These are phyloP conservation scores for Xanthoconium separans DNA, from an alignment of 1,284 basidiomycete genomes.

Conservation along the genomic window DNA sequence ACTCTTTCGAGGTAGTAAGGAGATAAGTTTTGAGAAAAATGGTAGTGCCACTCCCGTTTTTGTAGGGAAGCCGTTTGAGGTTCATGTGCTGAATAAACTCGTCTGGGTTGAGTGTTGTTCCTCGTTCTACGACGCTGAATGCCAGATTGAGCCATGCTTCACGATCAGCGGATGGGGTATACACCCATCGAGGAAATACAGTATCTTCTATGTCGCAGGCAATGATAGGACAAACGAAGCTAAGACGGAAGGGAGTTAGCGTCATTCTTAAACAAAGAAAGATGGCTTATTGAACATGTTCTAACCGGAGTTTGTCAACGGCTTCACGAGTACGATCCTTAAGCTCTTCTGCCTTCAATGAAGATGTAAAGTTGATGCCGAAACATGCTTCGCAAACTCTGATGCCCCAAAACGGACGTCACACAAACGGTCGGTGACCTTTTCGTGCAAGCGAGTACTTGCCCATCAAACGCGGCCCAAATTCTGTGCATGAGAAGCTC, in stretches of 20 bases:
- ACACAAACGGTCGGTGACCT: background rate
- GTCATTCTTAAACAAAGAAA: background rate
- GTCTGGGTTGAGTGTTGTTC: conserved; percentile 12
- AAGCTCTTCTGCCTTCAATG: conserved; percentile 4
- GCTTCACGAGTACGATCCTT: conserved; percentile 13
- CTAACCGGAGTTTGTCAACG: conserved; percentile 23
- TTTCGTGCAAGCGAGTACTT: conserved; percentile 1
- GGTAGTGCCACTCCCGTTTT: conserved; percentile 2
- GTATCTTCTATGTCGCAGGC: conserved; percentile 16
- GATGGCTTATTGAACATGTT: background rate
- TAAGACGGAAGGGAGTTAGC: background rate
- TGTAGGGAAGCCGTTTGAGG: conserved; percentile 15
- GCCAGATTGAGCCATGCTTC: conserved; percentile 22
- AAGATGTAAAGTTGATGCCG: conserved; percentile 16
- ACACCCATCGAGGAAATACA: conserved; percentile 17
- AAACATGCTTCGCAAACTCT: conserved; percentile 17
- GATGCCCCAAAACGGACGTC: too few relatives aligned
- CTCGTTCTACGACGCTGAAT: conserved; percentile 17
- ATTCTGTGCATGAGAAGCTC: conserved; percentile 14
- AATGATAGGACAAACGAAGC: conserved; percentile 22
- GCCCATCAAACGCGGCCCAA: conserved; percentile 14
- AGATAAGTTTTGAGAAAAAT: conserved; percentile 15
- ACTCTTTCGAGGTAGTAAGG: conserved; percentile 10
- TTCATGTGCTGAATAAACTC: conserved; percentile 17
- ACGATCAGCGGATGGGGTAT: conserved; percentile 19